Conservation (phyloP, 1,284 basidiomycete species). For the Malassezia sympodialis region DNA sequence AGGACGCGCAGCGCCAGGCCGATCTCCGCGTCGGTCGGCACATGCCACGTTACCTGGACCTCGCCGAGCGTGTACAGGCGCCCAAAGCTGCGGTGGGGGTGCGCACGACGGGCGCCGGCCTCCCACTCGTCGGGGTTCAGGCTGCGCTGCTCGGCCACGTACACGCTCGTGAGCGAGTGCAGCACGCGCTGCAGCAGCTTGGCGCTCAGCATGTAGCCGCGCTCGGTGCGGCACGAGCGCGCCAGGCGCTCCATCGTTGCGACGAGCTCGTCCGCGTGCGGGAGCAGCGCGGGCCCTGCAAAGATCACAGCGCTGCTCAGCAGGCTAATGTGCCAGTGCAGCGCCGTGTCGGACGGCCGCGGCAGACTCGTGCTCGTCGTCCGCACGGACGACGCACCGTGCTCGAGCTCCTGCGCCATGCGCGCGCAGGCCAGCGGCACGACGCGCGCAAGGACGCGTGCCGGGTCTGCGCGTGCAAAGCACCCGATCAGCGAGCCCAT, state of each 20-base stretch:
- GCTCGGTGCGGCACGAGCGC: conserved; percentile 74
- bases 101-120: conserved; percentile 63
- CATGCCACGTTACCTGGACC: conserved; percentile 79
- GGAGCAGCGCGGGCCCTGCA: conserved; percentile 52
- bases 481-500: conserved; percentile 81
- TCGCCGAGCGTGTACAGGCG: conserved; percentile 68
- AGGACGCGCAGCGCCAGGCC: conserved; percentile 70
- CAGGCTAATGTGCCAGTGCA: conserved; percentile 69
- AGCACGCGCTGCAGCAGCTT: conserved; percentile 69
- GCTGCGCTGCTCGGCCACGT: conserved; percentile 70
- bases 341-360: conserved; percentile 73
- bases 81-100: conserved; percentile 74
- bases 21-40: conserved; percentile 65
- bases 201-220: conserved; percentile 74
- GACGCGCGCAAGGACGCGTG: conserved; percentile 68
- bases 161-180: conserved; percentile 65
- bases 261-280: conserved; percentile 62
- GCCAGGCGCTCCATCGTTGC: conserved; percentile 62
- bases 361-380: conserved; percentile 78
- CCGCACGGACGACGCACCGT: conserved; percentile 80
- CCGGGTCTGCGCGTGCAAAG: conserved; percentile 68
- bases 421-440: conserved; percentile 68
- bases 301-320: conserved; percentile 33
- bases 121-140: conserved; percentile 76
- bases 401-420: conserved; percentile 73